These are phyloP conservation scores for Microdochium bolleyi DNA, from an alignment of 2,329 filamentous ascomycete genomes.

Conservation along the genomic window DNA sequence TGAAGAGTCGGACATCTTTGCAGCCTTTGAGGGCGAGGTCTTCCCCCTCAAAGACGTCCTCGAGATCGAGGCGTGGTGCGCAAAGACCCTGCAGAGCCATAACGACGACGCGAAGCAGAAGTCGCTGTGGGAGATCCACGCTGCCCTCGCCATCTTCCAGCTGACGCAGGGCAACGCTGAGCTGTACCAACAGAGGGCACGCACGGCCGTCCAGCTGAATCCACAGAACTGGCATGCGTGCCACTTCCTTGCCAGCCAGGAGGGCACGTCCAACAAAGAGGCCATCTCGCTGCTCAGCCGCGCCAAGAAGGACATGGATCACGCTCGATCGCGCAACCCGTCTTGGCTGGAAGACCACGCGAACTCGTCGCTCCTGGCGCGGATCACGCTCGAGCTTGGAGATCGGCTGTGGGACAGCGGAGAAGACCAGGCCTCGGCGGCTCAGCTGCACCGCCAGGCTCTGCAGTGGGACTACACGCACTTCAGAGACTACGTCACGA, in stretches of 20 bases:
- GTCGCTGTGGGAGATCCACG: slow-evolving; percentile 20
- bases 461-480: slow-evolving; percentile 17
- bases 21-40: slow-evolving; percentile 9
- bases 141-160: slow-evolving; percentile 17
- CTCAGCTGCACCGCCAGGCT: slow-evolving; percentile 17
- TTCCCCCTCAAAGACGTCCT: slow-evolving; percentile 12
- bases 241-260: slow-evolving; percentile 18
- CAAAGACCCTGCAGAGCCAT: slow-evolving; percentile 6
- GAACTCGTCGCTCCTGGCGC: slow-evolving; percentile 18
- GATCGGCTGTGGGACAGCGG: slow-evolving; percentile 17
- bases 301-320: slow-evolving; percentile 16
- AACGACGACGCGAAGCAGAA: slow-evolving; percentile 10
- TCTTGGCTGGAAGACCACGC: slow-evolving; percentile 11
- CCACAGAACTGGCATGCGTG: slow-evolving; percentile 20
- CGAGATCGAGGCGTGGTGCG: slow-evolving; percentile 16
- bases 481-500: slow-evolving; percentile 13
- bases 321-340: slow-evolving; percentile 6
- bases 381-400: slow-evolving; percentile 19
- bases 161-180: slow-evolving; percentile 12
- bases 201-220: slow-evolving; percentile 15
- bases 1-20: neutral
- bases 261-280: slow-evolving; percentile 12
- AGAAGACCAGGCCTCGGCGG: slow-evolving; percentile 11
- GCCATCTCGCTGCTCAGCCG: slow-evolving; percentile 13
- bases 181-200: slow-evolving; percentile 14